Evolutionary conservation across 495 filamentous ascomycete genomes (phyloP).

Genomic region (Tricharina praecox): DNA sequence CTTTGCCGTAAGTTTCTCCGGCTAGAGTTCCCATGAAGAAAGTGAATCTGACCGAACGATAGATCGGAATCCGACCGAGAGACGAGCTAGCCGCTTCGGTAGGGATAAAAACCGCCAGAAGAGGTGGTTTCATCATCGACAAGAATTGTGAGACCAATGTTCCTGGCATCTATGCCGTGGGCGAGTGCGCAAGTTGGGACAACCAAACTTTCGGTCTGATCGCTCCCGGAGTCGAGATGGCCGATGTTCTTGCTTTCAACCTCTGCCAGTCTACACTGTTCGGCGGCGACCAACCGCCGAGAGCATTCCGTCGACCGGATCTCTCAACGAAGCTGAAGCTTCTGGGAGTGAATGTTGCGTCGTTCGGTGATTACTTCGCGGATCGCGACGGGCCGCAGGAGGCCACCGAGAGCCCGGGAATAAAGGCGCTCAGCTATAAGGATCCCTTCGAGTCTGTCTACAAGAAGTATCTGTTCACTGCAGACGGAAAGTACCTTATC

Average conservation of each 20-base stretch:
- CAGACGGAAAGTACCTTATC: conserved; percentile 81
- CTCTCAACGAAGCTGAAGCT: conserved; percentile 90
- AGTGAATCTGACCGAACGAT: conserved; percentile 7
- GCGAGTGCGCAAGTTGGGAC: conserved; percentile 90
- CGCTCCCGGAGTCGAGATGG: conserved; percentile 91
- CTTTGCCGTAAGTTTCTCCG: conserved; percentile 48
- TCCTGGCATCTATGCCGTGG: conserved; percentile 71
- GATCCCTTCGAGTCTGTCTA: conserved; percentile 90
- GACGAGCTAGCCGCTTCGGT: conserved; percentile 60
- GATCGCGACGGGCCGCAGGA: conserved; percentile 73
- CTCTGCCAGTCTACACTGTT: conserved; percentile 37
- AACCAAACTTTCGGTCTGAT: conserved; percentile 88
- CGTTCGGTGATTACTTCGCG: conserved; percentile 93
- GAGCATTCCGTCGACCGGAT: conserved; percentile 68
- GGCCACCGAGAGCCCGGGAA: conserved; percentile 24
- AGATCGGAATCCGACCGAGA: conserved; percentile 67
- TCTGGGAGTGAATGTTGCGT: conserved; percentile 83
- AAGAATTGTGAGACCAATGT: conserved; percentile 56
- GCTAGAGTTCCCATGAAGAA: not conserved
- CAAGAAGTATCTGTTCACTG: conserved; percentile 88
- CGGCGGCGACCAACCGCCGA: conserved; percentile 51
- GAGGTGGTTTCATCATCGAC: conserved; percentile 62
- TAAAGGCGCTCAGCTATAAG: conserved; percentile 81
- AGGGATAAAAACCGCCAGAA: conserved; percentile 56
- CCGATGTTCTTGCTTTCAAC: conserved; percentile 88